phyloP scores from a whole-genome alignment of 306 rosid genomes.

The Alnus rubra region DNA sequence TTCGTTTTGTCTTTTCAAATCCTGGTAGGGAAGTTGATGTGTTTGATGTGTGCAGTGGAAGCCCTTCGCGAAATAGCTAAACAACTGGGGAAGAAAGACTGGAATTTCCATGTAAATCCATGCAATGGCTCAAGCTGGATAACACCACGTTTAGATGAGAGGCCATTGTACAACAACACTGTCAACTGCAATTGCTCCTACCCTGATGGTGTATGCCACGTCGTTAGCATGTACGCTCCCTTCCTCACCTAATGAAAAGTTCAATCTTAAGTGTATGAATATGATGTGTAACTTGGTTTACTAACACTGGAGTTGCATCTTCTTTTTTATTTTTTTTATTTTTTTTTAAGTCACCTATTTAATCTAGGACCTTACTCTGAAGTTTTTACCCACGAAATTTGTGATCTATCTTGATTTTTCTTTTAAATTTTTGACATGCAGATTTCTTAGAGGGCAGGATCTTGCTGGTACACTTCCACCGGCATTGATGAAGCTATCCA shows the following conservation, averaged over 20 bases:
- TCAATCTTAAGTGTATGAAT: background rate
- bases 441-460: constrained; percentile 23
- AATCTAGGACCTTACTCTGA: background rate
- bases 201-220: constrained; percentile 24
- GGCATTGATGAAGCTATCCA: constrained; percentile 25
- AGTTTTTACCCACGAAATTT: background rate
- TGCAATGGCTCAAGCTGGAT: constrained; percentile 25
- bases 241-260: background rate
- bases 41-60: constrained; percentile 15
- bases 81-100: constrained; percentile 28
- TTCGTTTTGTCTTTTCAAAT: too few species aligned
- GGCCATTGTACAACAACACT: constrained; percentile 17
- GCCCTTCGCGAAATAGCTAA: constrained; percentile 20
- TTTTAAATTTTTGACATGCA: background rate
- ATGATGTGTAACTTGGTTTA: too few species aligned
- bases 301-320: too few species aligned
- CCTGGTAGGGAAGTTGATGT: background rate
- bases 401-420: background rate
- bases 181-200: constrained; percentile 26
- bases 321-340: too few species aligned
- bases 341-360: too few species aligned
- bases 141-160: background rate
- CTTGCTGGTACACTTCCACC: constrained; percentile 37
- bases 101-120: constrained; percentile 30
- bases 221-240: constrained; percentile 9